Percentiles rank a stretch among this genome's conserved stretches.
phyloP scores from a whole-genome alignment of 108 stramenopile genomes.

The Epithemia pelagica region DNA sequence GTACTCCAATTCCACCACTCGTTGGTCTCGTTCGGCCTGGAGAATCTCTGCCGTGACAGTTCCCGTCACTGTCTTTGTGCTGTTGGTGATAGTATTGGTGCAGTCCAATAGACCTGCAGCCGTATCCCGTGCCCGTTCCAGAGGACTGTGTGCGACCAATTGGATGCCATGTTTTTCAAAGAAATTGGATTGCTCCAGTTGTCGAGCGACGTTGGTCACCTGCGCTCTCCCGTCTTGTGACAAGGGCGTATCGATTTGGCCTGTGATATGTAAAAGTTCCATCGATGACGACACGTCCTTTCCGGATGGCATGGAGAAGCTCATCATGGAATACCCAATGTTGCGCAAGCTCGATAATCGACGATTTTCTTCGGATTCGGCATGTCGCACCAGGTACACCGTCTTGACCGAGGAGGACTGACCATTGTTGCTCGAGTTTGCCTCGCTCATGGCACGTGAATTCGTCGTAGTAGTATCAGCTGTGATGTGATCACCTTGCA shows the following conservation, averaged over 20 bases:
- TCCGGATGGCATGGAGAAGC: slow-evolving; percentile 30
- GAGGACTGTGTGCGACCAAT: slow-evolving; percentile 56
- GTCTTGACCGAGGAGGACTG: too few relatives aligned
- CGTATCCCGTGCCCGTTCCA: slow-evolving; percentile 53
- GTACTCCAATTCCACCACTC: slow-evolving; percentile 36
- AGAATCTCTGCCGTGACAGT: background rate
- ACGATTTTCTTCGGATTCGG: slow-evolving; percentile 70
- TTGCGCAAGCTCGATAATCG: slow-evolving; percentile 26
- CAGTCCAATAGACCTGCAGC: slow-evolving; percentile 55
- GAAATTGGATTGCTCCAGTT: slow-evolving; percentile 36
- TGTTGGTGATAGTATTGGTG: slow-evolving; percentile 2
- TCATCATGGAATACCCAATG: slow-evolving; percentile 21
- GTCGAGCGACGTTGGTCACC: slow-evolving; percentile 34
- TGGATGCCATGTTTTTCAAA: slow-evolving; percentile 25
- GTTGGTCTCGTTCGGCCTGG: slow-evolving; percentile 4
- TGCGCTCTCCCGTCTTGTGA: slow-evolving; percentile 38
- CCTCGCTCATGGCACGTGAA: too few relatives aligned
- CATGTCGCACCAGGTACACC: slow-evolving; percentile 66
- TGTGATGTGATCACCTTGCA: too few relatives aligned
- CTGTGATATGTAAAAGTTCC: slow-evolving; percentile 45
- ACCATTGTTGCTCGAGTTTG: too few relatives aligned
- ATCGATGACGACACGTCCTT: slow-evolving; percentile 27
- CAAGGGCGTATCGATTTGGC: slow-evolving; percentile 57
- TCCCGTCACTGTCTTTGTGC: slow-evolving; percentile 1
- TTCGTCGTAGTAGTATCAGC: too few relatives aligned